Evolutionary conservation across 2,329 filamentous ascomycete genomes (phyloP), one percentile per base, ranked within the genome.

Genomic region (Colletotrichum sp.): DNA sequence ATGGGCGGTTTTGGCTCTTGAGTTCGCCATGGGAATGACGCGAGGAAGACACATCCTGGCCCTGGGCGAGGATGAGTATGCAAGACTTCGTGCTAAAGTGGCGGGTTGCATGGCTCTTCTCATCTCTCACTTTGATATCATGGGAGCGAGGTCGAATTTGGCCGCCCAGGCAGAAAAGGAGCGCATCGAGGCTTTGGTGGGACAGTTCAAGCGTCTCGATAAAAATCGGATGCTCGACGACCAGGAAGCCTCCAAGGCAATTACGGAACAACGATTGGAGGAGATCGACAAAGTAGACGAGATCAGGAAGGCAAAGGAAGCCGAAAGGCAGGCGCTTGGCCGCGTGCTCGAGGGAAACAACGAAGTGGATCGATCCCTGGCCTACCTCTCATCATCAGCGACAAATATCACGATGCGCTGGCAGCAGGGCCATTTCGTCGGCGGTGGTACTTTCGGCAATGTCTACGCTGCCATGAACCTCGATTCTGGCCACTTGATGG

Each of bases 361-460:
- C 83, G 97, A 98, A 85, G 96, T 97, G 14, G 97, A 99, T 84
- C 94, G 96, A 69, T 98, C 96, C 32, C 90, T 99, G 55, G 97
- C 96, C 2, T 97, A 96, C 81, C 91, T 99, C 21, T 98, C 96
- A 4, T 97, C 96, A 0, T 97, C 95, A 55, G 95, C 96, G 16
- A 98, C 96, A 26, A 98, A 98, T 82, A 94, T 98, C 74, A 98
- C 95, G 59, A 92, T 98, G 86, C 93, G 97, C 77, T 99, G 97
- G 97, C 97, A 98, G 83, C 97, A 98, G 87, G 97, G 97, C n/a
- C 95, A 98, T 80, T 99, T 97, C 82, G 95, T 99, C 58, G 97
- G 97, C 66, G 96, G 97, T 68, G 97, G 97, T 78, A 98, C 96
- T 0, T 99, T 99, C 85, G 97, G 97, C 77, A 98, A 96, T 69